Percentiles rank a stretch among this genome's conserved stretches.
phyloP scores from a whole-genome alignment of 2,329 filamentous ascomycete genomes.

The Diaporthe citriasiana region DNA sequence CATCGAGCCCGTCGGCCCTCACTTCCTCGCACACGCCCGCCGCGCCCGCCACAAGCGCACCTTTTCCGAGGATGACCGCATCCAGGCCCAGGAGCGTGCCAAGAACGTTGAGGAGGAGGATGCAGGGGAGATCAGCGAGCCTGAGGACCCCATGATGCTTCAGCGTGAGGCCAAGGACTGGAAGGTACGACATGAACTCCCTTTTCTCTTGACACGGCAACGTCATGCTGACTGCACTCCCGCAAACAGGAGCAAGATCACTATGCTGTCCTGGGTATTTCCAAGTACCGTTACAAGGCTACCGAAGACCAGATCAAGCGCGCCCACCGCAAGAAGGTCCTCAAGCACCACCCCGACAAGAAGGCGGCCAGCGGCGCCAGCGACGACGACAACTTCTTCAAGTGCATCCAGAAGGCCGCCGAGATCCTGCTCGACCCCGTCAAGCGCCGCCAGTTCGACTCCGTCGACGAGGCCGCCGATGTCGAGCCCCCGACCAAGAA shows the following conservation, averaged over 20 bases:
- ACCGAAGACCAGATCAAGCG: conserved; percentile 99
- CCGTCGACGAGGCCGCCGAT: conserved; percentile 93
- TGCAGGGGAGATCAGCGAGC: conserved; percentile 90
- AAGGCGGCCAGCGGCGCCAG: conserved; percentile 89
- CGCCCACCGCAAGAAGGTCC: conserved; percentile 99
- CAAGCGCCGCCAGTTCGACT: conserved; percentile 96
- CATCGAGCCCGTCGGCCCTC: conserved; percentile 95
- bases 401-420: conserved; percentile 99
- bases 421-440: conserved; percentile 93
- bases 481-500: conserved; percentile 95
- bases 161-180: conserved; percentile 97
- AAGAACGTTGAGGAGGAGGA: conserved; percentile 97
- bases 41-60: conserved; percentile 96
- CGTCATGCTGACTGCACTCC: not conserved
- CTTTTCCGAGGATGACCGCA: conserved; percentile 98
- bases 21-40: conserved; percentile 97
- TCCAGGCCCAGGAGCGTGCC: conserved; percentile 93
- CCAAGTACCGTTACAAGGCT: conserved; percentile 91
- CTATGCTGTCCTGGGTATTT: conserved; percentile 94
- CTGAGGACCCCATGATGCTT: conserved; percentile 93
- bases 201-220: not conserved
- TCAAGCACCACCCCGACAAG: conserved; percentile 99
- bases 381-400: conserved; percentile 99
- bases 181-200: conserved; percentile 76
- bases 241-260: conserved; percentile 87